A percentile compares a stretch with the other conserved stretches of the same genome.
Evolutionary conservation across 2,329 filamentous ascomycete species (phyloP).

Genomic region (Zymoseptoria brevis): DNA sequence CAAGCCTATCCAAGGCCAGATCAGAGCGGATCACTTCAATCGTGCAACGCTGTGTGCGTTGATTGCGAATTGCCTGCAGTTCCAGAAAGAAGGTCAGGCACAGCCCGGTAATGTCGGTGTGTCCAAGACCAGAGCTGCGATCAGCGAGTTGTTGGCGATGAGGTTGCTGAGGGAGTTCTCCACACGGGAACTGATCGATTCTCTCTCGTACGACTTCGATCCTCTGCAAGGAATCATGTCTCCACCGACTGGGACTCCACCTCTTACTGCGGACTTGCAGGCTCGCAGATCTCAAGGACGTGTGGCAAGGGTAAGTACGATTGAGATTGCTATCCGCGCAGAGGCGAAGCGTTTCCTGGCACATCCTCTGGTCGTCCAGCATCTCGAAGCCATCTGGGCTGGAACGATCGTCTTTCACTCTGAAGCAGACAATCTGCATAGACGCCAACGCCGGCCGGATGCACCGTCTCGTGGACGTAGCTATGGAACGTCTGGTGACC

Average conservation of each 20-base stretch:
- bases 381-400: conserved; percentile 95
- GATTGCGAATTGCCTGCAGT: conserved; percentile 90
- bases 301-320: conserved; percentile 73
- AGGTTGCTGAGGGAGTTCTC: conserved; percentile 83
- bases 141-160: conserved; percentile 85
- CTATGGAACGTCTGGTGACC: conserved; percentile 35
- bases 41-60: conserved; percentile 81
- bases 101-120: conserved; percentile 78
- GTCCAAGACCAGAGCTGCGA: conserved; percentile 73
- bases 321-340: conserved; percentile 87
- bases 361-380: conserved; percentile 84
- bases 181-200: conserved; percentile 85
- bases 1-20: conserved; percentile 90
- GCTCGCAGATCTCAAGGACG: conserved; percentile 44
- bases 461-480: conserved; percentile 9
- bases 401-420: conserved; percentile 93
- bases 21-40: conserved; percentile 73
- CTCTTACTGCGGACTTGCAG: conserved; percentile 13
- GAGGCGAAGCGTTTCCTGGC: conserved; percentile 88
- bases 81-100: conserved; percentile 74
- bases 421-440: conserved; percentile 74
- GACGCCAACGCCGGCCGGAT: conserved; percentile 38
- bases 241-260: conserved; percentile 30
- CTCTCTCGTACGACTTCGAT: conserved; percentile 89
- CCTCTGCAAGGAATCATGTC: conserved; percentile 72